Base-by-base conservation (phyloP, 2,329 filamentous ascomycete species). In the Phaeosphaeriaceae sp. region DNA sequence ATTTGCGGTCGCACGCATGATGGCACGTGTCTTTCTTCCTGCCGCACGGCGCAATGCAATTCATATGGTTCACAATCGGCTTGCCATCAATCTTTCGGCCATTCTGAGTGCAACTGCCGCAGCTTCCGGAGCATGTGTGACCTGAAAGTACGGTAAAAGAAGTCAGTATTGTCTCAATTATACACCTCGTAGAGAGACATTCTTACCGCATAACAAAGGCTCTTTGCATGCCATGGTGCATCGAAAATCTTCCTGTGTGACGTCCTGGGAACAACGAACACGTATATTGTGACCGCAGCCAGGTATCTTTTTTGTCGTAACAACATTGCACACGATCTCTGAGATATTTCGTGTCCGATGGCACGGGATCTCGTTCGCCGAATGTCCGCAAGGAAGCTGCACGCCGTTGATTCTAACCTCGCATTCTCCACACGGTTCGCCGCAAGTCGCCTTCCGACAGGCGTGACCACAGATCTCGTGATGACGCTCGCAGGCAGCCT, bases 231-330 rank as follows among this genome's bases (percentile, higher is more conserved):
- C 52, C 0, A 72, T 75, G 0, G 49, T 55, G 67, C 90, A 93
- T 1, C 44, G 59, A 68, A 83, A 89, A 0, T 49, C 23, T 0
- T 69, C 24, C 0, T 59, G 47, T 0, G 65, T 60, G 8, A 88
- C 81, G 52, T 89, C 78, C 2, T 74, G 47, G 19, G 75, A 66
- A 66, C 90, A 92, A 6, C 71, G 63, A 1, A 88, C 77, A 0
- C 54, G 66, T 0, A 88, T 77, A 0, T 54, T 68, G 69, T 93
- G 89, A 0, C 74, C 69, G 68, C 90, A 92, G 0, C 78, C 80
- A 0, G 84, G 81, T 0, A 91, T 80, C 0, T 55, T 72, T 54
- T 83, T 84, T 11, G 78, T 47, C 11, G 78, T 47, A 0, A 90
- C 82, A 2, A 74, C 69, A 0, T 69, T 54, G 73, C 90, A 93